These are phyloP conservation scores for Xerocomellus amylosporus DNA, from an alignment of 768 basidiomycete species.

Conservation along the genomic window DNA sequence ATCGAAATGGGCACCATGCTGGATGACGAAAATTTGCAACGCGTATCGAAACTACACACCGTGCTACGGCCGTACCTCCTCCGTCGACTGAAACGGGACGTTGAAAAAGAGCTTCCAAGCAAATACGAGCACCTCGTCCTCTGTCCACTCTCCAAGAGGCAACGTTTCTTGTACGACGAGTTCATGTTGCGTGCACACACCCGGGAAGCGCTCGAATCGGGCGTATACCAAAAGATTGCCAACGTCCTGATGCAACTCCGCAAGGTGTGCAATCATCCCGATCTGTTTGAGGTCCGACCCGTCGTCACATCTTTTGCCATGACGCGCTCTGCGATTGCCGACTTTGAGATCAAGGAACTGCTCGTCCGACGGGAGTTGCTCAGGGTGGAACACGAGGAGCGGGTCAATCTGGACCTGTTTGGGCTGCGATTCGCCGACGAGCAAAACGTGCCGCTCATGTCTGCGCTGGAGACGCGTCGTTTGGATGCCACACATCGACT, in stretches of 20 bases:
- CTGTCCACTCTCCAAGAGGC: conserved; percentile 85
- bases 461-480: conserved; percentile 50
- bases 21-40: conserved; percentile 82
- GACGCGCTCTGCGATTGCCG: conserved; percentile 70
- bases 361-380: conserved; percentile 76
- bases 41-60: conserved; percentile 84
- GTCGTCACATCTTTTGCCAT: conserved; percentile 74
- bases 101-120: conserved; percentile 92
- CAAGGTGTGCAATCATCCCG: conserved; percentile 94
- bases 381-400: conserved; percentile 48
- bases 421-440: conserved; percentile 60
- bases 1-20: conserved; percentile 77
- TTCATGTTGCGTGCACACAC: conserved; percentile 91
- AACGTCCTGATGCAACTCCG: conserved; percentile 98
- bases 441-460: conserved; percentile 52
- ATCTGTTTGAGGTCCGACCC: conserved; percentile 87
- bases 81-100: conserved; percentile 95
- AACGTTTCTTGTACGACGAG: conserved; percentile 94
- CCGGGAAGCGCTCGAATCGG: conserved; percentile 75
- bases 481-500: conserved; percentile 60
- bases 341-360: conserved; percentile 85
- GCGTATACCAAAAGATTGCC: conserved; percentile 83
- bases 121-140: conserved; percentile 90
- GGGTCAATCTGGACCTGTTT: conserved; percentile 58
- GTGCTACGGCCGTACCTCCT: conserved; percentile 96